Evolutionary conservation across 257 asterid genomes (phyloP).

Genomic region (Nicotiana tomentosiformis): DNA sequence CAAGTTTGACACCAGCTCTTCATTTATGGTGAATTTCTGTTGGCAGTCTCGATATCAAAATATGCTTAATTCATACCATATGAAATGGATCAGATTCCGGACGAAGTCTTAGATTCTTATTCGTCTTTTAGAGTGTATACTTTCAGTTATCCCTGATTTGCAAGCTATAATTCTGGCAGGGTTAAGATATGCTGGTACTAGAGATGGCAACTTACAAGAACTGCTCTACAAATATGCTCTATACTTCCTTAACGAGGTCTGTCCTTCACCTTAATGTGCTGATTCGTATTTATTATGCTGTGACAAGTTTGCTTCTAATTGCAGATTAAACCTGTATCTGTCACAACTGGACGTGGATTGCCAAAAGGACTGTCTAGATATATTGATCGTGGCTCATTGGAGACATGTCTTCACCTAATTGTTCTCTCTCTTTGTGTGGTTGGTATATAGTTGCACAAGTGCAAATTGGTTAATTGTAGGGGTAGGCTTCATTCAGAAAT

Average conservation of each 20-base stretch:
- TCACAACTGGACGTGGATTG: slow-evolving; percentile 41
- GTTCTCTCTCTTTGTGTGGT: slow-evolving; percentile 96
- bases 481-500: neutral
- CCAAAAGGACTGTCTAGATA: slow-evolving; percentile 73
- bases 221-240: slow-evolving; percentile 78
- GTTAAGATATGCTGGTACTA: slow-evolving; percentile 91
- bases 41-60: neutral
- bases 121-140: neutral
- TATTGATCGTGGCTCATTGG: slow-evolving; percentile 91
- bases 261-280: slow-evolving; percentile 21
- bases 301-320: slow-evolving; percentile 11
- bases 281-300: slow-evolving; percentile 12
- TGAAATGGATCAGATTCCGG: neutral
- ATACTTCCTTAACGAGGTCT: slow-evolving; percentile 87
- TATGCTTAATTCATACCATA: neutral
- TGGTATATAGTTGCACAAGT: neutral
- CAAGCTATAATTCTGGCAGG: slow-evolving; percentile 35
- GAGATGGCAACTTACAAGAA: slow-evolving; percentile 87
- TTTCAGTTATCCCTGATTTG: neutral
- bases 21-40: neutral
- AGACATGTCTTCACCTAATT: slow-evolving; percentile 92
- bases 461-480: neutral
- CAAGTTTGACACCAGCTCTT: neutral
- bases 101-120: neutral
- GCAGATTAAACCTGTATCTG: slow-evolving; percentile 86